phyloP scores from a whole-genome alignment of 1,284 basidiomycete species.

The Leccinum angustisporum region DNA sequence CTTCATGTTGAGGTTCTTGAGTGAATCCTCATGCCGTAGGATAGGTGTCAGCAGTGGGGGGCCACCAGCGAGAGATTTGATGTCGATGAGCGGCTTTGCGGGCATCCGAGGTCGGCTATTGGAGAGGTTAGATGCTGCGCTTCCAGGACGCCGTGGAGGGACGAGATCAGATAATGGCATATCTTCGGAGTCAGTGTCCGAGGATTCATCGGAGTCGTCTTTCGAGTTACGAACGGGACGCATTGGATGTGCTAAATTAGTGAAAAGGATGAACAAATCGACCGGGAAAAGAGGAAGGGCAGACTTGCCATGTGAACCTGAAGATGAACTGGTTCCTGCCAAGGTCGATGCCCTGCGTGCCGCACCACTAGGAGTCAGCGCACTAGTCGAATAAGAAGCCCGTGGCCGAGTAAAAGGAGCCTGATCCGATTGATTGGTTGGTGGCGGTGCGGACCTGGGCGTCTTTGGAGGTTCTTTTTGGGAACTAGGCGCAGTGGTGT shows the following conservation, averaged over 20 bases:
- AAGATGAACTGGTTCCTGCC: slow-evolving; percentile 23
- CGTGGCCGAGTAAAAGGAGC: slow-evolving; percentile 16
- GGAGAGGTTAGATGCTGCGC: slow-evolving; percentile 39
- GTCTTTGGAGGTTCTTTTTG: slow-evolving; percentile 5
- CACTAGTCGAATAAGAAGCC: slow-evolving; percentile 41
- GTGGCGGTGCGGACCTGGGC: slow-evolving; percentile 7
- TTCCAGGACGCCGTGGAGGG: slow-evolving; percentile 44
- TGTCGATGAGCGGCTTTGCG: slow-evolving; percentile 51
- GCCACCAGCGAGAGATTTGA: slow-evolving; percentile 35
- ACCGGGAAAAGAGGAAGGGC: neutral
- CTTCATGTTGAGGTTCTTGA: slow-evolving; percentile 21
- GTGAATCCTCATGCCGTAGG: slow-evolving; percentile 29
- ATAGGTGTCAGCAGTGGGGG: slow-evolving; percentile 32
- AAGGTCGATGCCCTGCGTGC: slow-evolving; percentile 38
- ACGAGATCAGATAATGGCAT: slow-evolving; percentile 44
- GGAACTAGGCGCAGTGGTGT: slow-evolving; percentile 4
- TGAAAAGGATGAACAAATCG: neutral
- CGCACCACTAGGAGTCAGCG: slow-evolving; percentile 39
- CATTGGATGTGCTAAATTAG: slow-evolving; percentile 14
- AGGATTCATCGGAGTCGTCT: slow-evolving; percentile 22
- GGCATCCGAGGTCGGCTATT: slow-evolving; percentile 34
- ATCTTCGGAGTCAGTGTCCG: slow-evolving; percentile 39
- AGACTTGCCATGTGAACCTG: slow-evolving; percentile 18
- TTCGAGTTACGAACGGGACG: slow-evolving; percentile 3
- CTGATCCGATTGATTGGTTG: slow-evolving; percentile 15